Evolutionary conservation across 2,329 filamentous ascomycete genomes (phyloP).

Genomic region (Ascocoryne sarcoides): DNA sequence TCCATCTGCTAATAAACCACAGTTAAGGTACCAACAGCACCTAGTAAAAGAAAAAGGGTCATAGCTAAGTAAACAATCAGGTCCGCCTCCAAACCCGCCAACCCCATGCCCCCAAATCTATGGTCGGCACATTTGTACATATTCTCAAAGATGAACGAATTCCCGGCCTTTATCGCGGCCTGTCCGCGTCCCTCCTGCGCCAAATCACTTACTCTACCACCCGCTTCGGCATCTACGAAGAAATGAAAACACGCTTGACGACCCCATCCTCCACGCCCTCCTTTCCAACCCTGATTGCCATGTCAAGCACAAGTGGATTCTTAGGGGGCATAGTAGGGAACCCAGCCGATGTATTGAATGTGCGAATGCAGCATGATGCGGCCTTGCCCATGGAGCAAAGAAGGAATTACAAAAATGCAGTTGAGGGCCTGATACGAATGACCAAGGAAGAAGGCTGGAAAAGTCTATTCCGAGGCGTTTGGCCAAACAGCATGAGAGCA

Average conservation of each 20-base stretch:
- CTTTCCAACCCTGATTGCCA: conserved; percentile 68
- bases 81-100: conserved; percentile 82
- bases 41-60: too few species aligned
- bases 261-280: conserved; percentile 47
- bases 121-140: conserved; percentile 78
- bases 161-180: conserved; percentile 79
- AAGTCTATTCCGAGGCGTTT: conserved; percentile 75
- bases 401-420: conserved; percentile 80
- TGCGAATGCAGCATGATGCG: conserved; percentile 93
- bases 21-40: conserved; percentile 22
- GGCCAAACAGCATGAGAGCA: conserved; percentile 72
- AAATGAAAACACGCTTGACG: conserved; percentile 67
- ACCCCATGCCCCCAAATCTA: conserved; percentile 66
- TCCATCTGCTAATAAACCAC: conserved; percentile 10
- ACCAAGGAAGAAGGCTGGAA: conserved; percentile 69
- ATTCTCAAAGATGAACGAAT: conserved; percentile 68
- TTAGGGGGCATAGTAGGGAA: conserved; percentile 86
- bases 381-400: conserved; percentile 64
- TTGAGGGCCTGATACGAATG: conserved; percentile 83
- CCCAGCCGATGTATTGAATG: conserved; percentile 91
- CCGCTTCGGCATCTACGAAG: conserved; percentile 93
- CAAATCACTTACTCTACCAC: conserved; percentile 95
- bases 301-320: conserved; percentile 78
- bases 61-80: conserved; percentile 34
- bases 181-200: conserved; percentile 85